phyloP scores from a whole-genome alignment of 805 yeast genomes.

The Middelhovenomyces tepae region DNA sequence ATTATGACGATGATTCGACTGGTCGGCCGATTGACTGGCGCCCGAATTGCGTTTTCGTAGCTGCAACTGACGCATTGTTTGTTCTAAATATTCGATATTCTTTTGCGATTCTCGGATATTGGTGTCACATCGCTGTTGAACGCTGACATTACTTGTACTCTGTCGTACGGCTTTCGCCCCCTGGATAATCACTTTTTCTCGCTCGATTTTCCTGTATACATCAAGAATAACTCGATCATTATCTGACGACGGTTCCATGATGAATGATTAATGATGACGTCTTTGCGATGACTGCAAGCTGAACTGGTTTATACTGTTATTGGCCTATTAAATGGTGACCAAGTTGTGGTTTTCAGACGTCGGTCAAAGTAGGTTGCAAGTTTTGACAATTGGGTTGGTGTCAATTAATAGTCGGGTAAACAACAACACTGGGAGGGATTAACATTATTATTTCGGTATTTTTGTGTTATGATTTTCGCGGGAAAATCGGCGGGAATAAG shows the following conservation, averaged over 20 bases:
- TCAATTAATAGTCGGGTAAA: too few species aligned
- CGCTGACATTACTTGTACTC: constrained; percentile 69
- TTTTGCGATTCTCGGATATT: constrained; percentile 86
- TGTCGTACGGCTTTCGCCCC: constrained; percentile 79
- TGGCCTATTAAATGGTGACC: too few species aligned
- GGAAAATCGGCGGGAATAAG: too few species aligned
- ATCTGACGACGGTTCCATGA: constrained; percentile 8
- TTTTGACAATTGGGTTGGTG: too few species aligned
- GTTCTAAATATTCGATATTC: constrained; percentile 81
- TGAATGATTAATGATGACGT: constrained; percentile 1
- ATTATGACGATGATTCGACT: constrained; percentile 12
- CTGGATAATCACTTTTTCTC: constrained; percentile 77
- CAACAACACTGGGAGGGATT: too few species aligned
- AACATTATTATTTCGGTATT: too few species aligned
- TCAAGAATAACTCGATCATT: constrained; percentile 46
- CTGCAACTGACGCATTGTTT: constrained; percentile 56
- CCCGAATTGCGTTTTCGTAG: constrained; percentile 17
- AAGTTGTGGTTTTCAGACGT: too few species aligned
- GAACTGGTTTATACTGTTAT: too few species aligned
- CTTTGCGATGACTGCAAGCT: too few species aligned
- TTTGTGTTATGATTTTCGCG: too few species aligned
- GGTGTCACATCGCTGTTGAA: constrained; percentile 83
- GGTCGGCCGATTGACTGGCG: constrained; percentile 4
- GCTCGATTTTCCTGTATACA: constrained; percentile 74
- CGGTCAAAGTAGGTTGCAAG: too few species aligned